Evolutionary conservation across 345 rosid genomes (phyloP), one percentile per base, ranked within the genome.

Genomic region (Linum tenue): DNA sequence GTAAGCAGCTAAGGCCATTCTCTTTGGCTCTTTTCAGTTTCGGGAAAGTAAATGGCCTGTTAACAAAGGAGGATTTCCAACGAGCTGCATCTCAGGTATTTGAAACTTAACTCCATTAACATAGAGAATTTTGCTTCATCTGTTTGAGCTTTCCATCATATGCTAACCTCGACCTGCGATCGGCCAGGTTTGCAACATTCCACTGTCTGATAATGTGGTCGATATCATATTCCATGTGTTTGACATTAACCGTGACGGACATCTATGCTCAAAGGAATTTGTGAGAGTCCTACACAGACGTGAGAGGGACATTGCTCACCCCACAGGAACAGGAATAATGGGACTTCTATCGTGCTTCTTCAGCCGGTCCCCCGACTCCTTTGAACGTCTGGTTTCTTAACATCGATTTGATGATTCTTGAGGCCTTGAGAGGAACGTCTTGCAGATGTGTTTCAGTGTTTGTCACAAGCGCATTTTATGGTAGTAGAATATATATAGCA

Each of bases 11-110:
- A 73, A 83, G 72, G 72, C 92, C 95, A 6, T 85, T 90, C 74
- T 82, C 95, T 72, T 75, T 94, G 68, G 99, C 99, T 5, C 88
- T 90, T 65, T 90, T 90, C 61, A 88, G 92, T 64, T 83, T 80
- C 66, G 97, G 99, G 43, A 71, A 88, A 85, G 83, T 86, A 44
- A 88, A 81, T 77, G 96, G 95, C 70, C 68, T 88, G 38, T 76
- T 94, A 77, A 81, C 86, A 14, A 81, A 65, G 78, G 76, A 76
- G 17, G 99, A 94, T 74, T 86, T 94, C 75, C 81, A 85, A 79
- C 81, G 99, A 79, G 97, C 96, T 44, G 97, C 96, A 50, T 79
- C 85, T 59, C 76, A 76, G 69, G 97, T 86, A 74, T 22, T 22
- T 83, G 85, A 44, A 58, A 36, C 69, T 67, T 55, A 55, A 55